Conservation (phyloP, 2,329 filamentous ascomycete genomes). For the Arthroderma sp. region DNA sequence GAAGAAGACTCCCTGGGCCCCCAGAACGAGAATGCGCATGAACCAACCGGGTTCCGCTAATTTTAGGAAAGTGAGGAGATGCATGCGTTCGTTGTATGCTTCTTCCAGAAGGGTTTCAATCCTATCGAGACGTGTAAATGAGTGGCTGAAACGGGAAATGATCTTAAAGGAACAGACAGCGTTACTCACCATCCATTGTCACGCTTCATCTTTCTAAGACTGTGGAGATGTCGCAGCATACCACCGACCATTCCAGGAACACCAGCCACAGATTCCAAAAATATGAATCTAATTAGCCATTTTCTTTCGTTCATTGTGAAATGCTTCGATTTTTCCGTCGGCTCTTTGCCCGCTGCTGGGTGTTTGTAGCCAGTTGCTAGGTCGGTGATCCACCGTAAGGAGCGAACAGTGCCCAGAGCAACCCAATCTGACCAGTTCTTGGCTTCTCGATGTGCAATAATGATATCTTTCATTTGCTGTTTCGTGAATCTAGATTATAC, state of each 20-base stretch:
- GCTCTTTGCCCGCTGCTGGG: conserved; percentile 38
- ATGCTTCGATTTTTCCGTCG: conserved; percentile 40
- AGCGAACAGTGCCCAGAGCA: conserved; percentile 62
- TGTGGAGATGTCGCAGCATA: conserved; percentile 80
- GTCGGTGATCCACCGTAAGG: conserved; percentile 71
- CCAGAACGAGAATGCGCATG: conserved; percentile 85
- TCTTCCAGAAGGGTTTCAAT: conserved; percentile 87
- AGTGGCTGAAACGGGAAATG: neutral
- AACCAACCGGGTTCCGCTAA: conserved; percentile 75
- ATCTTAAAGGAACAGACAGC: neutral
- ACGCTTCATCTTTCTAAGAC: conserved; percentile 20
- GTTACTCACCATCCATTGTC: conserved; percentile 57
- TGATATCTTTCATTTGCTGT: conserved; percentile 62
- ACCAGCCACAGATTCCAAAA: conserved; percentile 86
- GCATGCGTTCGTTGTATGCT: conserved; percentile 88
- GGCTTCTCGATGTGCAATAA: conserved; percentile 63
- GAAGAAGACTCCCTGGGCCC: conserved; percentile 91
- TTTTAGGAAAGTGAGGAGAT: conserved; percentile 83
- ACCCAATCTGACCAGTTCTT: conserved; percentile 62
- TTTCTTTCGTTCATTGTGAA: conserved; percentile 69
- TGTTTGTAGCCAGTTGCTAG: conserved; percentile 69
- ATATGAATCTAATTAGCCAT: conserved; percentile 82
- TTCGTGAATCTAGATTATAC: conserved; percentile 47
- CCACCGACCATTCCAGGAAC: conserved; percentile 96
- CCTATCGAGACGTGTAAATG: conserved; percentile 30